Evolutionary conservation across 805 yeast species (phyloP), one percentile per base, ranked within the genome.

Genomic region (Grigorovia humatica): DNA sequence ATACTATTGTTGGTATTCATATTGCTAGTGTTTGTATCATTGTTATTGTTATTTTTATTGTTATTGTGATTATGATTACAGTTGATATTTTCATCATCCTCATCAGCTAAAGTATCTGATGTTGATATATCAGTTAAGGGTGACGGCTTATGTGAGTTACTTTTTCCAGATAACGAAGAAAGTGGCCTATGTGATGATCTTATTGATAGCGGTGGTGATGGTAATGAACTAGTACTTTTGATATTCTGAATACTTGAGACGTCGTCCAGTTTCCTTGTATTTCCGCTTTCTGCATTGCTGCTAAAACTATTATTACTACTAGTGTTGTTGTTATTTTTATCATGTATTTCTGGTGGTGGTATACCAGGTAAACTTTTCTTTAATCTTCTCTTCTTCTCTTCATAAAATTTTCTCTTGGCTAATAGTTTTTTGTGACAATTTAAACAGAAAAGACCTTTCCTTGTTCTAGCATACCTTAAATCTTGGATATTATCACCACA

Each of bases 371-470:
- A 48, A 48, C 60, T 59, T 46, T 63, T 66, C 54, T 57, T 60
- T 17, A 59, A 47, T 42, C 66, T 45, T 47, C 63, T 55, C 45
- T 64, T 64, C 56, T 58, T 61, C 52, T 64, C 66, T 48, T 66
- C 69, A 49, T 64, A 59, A 30, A 78, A 75, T 58, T 80, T 82
- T 70, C 88, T 83, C 63, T 84, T 84, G 46, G 85, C 91, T 62
- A 91, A 69, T 53, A 93, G 71, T 58, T 83, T 80, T 62, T 88
- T 91, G 69, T 93, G 98, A 67, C 99, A 93, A 29, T 77, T 74
- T 87, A 93, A 85, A 69, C 99, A 93, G 64, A 89, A 91, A 43
- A 93, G 72, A 0, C 99, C 99, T 62, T 86, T 88, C 44, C 91
- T 83, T 0, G 99, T 93, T 64, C 96, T 77, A 13, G 98, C 98